Conservation (phyloP, 2,329 filamentous ascomycete species). For the Metarhizium humberi region DNA sequence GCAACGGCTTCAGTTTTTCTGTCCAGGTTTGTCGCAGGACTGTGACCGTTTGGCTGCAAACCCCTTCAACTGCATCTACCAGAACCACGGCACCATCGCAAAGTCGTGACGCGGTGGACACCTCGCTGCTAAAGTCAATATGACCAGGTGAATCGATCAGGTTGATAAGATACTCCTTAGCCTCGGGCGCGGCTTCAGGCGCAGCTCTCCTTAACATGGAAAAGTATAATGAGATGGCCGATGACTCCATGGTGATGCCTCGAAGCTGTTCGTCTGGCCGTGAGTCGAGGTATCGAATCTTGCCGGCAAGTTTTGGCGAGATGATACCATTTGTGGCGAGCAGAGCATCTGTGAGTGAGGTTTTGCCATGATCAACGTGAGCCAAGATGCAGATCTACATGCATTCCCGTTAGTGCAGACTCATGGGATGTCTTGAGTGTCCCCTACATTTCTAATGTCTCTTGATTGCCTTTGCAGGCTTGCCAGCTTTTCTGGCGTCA, state of each 20-base stretch:
- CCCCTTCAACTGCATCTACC: constrained; percentile 93
- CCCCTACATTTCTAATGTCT: constrained; percentile 81
- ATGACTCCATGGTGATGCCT: constrained; percentile 99
- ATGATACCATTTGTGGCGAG: constrained; percentile 99
- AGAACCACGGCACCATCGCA: constrained; percentile 92
- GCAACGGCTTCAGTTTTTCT: constrained; percentile 85
- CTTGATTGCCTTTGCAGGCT: constrained; percentile 79
- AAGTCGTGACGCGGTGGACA: constrained; percentile 86
- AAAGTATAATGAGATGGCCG: constrained; percentile 93
- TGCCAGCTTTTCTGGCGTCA: constrained; percentile 82
- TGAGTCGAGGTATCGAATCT: constrained; percentile 96
- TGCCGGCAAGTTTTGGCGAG: constrained; percentile 91
- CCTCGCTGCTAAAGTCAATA: constrained; percentile 97
- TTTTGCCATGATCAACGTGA: constrained; percentile 98
- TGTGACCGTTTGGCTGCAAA: constrained; percentile 97
- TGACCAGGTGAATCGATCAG: constrained; percentile 96
- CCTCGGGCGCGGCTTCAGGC: constrained; percentile 57
- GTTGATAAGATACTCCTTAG: constrained; percentile 92
- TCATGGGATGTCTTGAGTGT: not conserved
- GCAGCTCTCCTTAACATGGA: constrained; percentile 72
- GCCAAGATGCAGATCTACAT: constrained; percentile 88
- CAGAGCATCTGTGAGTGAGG: constrained; percentile 88
- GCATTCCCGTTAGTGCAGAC: not conserved
- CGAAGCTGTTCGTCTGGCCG: constrained; percentile 90
- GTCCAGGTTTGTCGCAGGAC: constrained; percentile 92